Base-by-base conservation (phyloP, 305 asterid species). In the Fraxinus nigra region DNA sequence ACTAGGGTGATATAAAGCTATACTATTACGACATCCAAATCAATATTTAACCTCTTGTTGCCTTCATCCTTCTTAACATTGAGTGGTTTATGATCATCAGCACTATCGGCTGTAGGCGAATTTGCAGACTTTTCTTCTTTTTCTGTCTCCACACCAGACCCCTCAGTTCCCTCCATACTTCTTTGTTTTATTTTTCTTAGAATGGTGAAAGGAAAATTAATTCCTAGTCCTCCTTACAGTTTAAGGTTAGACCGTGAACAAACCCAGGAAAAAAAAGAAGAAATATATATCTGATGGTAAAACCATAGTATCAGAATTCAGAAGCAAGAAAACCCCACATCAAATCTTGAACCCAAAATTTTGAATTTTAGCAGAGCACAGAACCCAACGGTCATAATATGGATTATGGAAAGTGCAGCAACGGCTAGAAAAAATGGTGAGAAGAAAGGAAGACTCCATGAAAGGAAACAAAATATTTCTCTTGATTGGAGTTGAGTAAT, bases 401-500 rank as follows among this genome's bases (percentile, higher is more conserved):
- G 28, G 81, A 78, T 72, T 85, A 13, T 37, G 82, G 86, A 67
- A 85, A 85, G 69, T 81, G 76, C 74, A 30, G 72, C 76, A 86
- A 88, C 88, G 90, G 88, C 89, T 86, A 84, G 79, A 75, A 83
- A 85, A 59, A 48, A 26, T 56, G 81, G 77, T 48, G 76, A 81
- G 65, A 38, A 79, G 65, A 18, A 63, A 59, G 35, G 18, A 72
- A 79, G 67, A 20, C 35, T 33, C 77, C 84, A 5, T 4, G 51
- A 76, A 81, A 83, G 82, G 86, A 85, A 87, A 82, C 78, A 67
- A 28, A 30, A 81, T 78, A 63, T 80, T 54, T n/a, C 1, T 33
- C 48, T 76, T 40, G 74, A 54, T 70, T 67, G 13, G 18, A 20
- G 40, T 63, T 16, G 61, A 69, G 40, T 40, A 61, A 69, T 69